Evolutionary conservation across 129 eudicot species (phyloP).

Genomic region (Arctium minus): DNA sequence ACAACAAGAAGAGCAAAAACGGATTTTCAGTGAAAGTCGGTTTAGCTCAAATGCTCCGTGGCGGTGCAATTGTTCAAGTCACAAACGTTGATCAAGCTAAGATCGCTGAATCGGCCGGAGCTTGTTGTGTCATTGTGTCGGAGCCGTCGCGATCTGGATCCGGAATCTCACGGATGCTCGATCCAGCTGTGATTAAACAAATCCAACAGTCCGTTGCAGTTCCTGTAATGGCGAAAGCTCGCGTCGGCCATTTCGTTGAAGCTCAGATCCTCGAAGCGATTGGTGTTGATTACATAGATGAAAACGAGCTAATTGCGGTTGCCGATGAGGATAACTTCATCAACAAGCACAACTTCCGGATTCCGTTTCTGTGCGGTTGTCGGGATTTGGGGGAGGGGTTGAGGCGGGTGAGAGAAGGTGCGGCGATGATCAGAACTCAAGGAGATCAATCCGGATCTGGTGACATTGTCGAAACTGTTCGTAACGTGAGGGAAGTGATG

Average conservation of each 20-base stretch:
- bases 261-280: constrained; percentile 78
- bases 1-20: constrained; percentile 41
- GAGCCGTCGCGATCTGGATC: constrained; percentile 16
- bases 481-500: constrained; percentile 67
- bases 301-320: constrained; percentile 53
- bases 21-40: constrained; percentile 66
- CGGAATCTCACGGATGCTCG: constrained; percentile 75
- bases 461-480: constrained; percentile 53
- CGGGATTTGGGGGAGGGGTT: constrained; percentile 70
- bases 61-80: constrained; percentile 75
- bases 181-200: constrained; percentile 57
- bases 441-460: constrained; percentile 53
- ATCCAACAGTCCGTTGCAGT: constrained; percentile 55
- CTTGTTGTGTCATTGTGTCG: constrained; percentile 60
- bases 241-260: constrained; percentile 86
- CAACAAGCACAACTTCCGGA: constrained; percentile 68
- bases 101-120: constrained; percentile 90
- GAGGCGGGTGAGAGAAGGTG: constrained; percentile 77
- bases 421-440: constrained; percentile 74
- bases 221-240: constrained; percentile 64
- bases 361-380: constrained; percentile 75
- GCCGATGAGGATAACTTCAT: constrained; percentile 74
- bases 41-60: constrained; percentile 74
- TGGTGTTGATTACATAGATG: constrained; percentile 83
- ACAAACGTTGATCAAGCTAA: constrained; percentile 61